Conservation (phyloP, 495 filamentous ascomycete genomes). For the Oleoguttula mirabilis region DNA sequence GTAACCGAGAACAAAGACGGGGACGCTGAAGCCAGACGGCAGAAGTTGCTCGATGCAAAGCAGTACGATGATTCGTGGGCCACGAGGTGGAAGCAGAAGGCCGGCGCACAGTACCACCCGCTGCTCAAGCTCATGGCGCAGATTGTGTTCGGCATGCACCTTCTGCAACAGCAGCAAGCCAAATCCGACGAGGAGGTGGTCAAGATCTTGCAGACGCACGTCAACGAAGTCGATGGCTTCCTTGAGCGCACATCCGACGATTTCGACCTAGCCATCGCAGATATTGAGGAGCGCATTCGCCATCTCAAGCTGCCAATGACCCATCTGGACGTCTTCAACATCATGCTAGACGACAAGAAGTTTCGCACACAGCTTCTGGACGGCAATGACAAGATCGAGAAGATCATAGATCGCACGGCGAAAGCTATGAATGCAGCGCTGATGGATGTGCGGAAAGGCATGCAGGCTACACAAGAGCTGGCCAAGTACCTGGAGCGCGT, state of each 20-base stretch:
- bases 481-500: slow-evolving; percentile 57
- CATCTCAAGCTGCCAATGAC: slow-evolving; percentile 73
- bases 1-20: slow-evolving; percentile 18
- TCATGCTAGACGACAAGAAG: slow-evolving; percentile 71
- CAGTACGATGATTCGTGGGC: slow-evolving; percentile 53
- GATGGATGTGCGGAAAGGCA: slow-evolving; percentile 65
- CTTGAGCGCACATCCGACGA: slow-evolving; percentile 75
- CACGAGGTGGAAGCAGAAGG: slow-evolving; percentile 59
- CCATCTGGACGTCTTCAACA: slow-evolving; percentile 73
- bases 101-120: slow-evolving; percentile 62
- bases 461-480: slow-evolving; percentile 64
- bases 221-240: slow-evolving; percentile 87
- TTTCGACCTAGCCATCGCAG: slow-evolving; percentile 64
- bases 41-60: slow-evolving; percentile 53
- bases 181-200: slow-evolving; percentile 81
- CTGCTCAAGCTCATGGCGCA: slow-evolving; percentile 84
- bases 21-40: slow-evolving; percentile 51
- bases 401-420: slow-evolving; percentile 68
- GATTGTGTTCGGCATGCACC: slow-evolving; percentile 84
- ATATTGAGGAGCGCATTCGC: slow-evolving; percentile 70
- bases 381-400: slow-evolving; percentile 84
- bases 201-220: slow-evolving; percentile 79
- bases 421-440: slow-evolving; percentile 60
- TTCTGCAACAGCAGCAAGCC: slow-evolving; percentile 72
- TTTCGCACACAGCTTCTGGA: slow-evolving; percentile 71